Evolutionary conservation across 1,284 basidiomycete genomes (phyloP).

Genomic region (Ceratobasidium sp.): DNA sequence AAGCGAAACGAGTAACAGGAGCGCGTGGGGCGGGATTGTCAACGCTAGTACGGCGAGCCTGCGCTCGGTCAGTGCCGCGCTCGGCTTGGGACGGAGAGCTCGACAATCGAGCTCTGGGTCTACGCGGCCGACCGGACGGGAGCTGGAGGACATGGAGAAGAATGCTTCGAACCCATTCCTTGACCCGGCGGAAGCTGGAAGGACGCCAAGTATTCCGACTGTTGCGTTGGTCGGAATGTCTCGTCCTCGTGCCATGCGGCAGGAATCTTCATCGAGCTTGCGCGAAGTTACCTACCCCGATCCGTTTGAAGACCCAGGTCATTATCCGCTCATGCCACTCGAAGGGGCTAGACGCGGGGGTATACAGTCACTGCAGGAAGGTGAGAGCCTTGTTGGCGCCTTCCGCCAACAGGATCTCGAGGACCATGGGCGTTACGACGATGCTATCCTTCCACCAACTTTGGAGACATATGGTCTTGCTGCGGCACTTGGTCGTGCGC

Average conservation of each 20-base stretch:
- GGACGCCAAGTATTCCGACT: background rate
- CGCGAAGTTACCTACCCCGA: slow-evolving; percentile 21
- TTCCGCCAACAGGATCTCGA: slow-evolving; percentile 44
- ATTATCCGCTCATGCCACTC: slow-evolving; percentile 25
- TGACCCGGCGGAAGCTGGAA: background rate
- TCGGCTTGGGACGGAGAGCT: slow-evolving; percentile 24
- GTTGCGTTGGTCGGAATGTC: slow-evolving; percentile 17
- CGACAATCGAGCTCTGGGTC: slow-evolving; percentile 42
- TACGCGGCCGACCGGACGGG: background rate
- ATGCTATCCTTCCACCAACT: slow-evolving; percentile 27
- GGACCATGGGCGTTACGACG: slow-evolving; percentile 40
- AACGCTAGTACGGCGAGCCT: slow-evolving; percentile 35
- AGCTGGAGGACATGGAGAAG: slow-evolving; percentile 28
- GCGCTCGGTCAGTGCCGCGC: slow-evolving; percentile 28
- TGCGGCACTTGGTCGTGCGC: slow-evolving; percentile 18
- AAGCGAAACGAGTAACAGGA: slow-evolving; percentile 16
- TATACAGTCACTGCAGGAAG: slow-evolving; percentile 11
- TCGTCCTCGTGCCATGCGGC: slow-evolving; percentile 37
- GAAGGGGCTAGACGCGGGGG: slow-evolving; percentile 55
- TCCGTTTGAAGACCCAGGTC: slow-evolving; percentile 35
- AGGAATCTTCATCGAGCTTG: slow-evolving; percentile 38
- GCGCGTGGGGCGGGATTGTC: slow-evolving; percentile 30
- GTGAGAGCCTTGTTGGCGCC: slow-evolving; percentile 38
- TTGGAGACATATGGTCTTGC: slow-evolving; percentile 45
- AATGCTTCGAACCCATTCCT: slow-evolving; percentile 40